phyloP scores from a whole-genome alignment of 495 filamentous ascomycete species.

The Hapsidospora chrysogenum region DNA sequence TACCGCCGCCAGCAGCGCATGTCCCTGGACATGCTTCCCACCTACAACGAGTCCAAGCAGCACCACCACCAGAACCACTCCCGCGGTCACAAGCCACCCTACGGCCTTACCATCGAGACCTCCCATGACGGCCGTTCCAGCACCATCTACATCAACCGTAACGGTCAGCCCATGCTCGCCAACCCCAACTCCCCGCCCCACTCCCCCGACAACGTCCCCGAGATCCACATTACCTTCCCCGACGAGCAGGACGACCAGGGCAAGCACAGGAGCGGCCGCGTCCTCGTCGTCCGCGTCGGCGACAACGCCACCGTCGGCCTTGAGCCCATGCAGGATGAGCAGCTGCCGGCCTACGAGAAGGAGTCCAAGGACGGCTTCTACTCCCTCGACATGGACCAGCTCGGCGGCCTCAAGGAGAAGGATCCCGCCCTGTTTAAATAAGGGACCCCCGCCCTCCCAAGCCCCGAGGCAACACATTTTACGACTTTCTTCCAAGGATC shows the following conservation, averaged over 20 bases:
- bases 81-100: not conserved
- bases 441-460: too few species aligned
- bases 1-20: conserved; percentile 30
- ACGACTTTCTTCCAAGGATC: too few species aligned
- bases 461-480: too few species aligned
- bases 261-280: conserved; percentile 64
- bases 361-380: conserved; percentile 63
- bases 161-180: conserved; percentile 50
- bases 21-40: conserved; percentile 34
- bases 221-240: conserved; percentile 97
- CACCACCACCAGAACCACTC: conserved; percentile 31
- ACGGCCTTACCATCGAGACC: conserved; percentile 29
- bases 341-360: conserved; percentile 75
- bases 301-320: conserved; percentile 69
- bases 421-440: conserved; percentile 25
- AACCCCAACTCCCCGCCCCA: conserved; percentile 58
- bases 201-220: conserved; percentile 66
- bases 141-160: conserved; percentile 57
- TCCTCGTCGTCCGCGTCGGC: conserved; percentile 85
- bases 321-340: conserved; percentile 67
- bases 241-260: conserved; percentile 87
- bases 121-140: conserved; percentile 55
- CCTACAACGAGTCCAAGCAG: conserved; percentile 32
- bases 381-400: conserved; percentile 82
- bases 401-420: conserved; percentile 91